Evolutionary conservation across 768 basidiomycete species (phyloP), one percentile per base, ranked within the genome.

Genomic region (Tulasnella sp.): DNA sequence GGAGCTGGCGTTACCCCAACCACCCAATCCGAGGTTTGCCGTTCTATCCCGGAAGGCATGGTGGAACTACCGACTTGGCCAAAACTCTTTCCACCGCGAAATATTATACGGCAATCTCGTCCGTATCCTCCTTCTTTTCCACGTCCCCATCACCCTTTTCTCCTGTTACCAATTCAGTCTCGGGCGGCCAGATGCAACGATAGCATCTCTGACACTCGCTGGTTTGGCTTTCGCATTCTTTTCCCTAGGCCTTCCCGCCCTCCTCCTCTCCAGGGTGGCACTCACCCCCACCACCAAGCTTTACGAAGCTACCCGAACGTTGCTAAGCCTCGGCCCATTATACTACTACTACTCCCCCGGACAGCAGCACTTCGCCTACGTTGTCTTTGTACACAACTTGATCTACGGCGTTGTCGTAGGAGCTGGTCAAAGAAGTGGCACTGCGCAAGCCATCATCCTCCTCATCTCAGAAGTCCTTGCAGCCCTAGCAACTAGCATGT

Each of bases 281-380:
- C 86, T 90, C 79, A 95, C 93, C 0, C 90, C 92, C 20, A 93
- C 93, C 35, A 92, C 91, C 83, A 97, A 98, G 82, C 87, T 99
- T 6, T 99, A 99, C 83, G 95, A 97, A 80, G 95, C 97, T 84
- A 96, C 95, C 0, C 89, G 94, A 80, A 98, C 96, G 0, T 87
- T 99, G 23, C 91, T 99, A 26, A 89, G 91, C 3, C 88, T 96
- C 26, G 97, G 98, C 18, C 94, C 96, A 39, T 87, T 98, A 77
- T 99, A 99, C 85, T 98, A 96, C 84, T 92, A 95, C 81, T 99
- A 96, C 83, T 90, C 93, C 23, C 93, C 94, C 81, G 93, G 94
- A 20, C 95, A 93, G 26, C 94, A 96, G 82, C 87, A 95, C 79
- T 99, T 97, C 84, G 91, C 94, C 0, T 88, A 88, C 73, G 86